Evolutionary conservation across 1,284 basidiomycete species (phyloP).

Genomic region (Thelephora terrestris): DNA sequence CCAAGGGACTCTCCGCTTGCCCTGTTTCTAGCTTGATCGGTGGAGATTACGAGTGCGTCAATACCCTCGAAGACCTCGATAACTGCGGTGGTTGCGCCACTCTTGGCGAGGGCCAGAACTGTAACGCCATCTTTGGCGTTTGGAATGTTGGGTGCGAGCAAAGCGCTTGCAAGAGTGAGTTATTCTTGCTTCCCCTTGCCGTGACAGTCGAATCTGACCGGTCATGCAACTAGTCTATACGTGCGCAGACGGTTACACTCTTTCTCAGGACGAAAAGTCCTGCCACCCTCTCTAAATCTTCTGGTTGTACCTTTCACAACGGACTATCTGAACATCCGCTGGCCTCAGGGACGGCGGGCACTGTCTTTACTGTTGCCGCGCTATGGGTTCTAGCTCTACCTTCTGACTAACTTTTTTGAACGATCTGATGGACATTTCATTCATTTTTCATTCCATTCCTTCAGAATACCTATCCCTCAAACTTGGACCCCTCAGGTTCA

Average conservation of each 20-base stretch:
- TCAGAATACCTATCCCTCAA: background rate
- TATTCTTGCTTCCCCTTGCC: constrained; percentile 6
- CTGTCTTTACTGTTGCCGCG: no score
- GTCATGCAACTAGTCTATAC: constrained; percentile 37
- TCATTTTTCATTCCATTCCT: constrained; percentile 2
- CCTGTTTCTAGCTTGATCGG: constrained; percentile 35
- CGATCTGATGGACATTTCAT: background rate
- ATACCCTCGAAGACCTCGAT: constrained; percentile 42
- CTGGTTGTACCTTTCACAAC: no score
- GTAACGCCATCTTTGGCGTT: constrained; percentile 52
- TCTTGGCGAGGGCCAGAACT: constrained; percentile 57
- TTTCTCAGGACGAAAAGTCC: constrained; percentile 36
- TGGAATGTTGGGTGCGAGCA: constrained; percentile 60
- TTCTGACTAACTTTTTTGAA: background rate
- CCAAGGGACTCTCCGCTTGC: constrained; percentile 48
- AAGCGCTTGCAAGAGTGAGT: constrained; percentile 47
- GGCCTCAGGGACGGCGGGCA: no score
- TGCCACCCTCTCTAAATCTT: constrained; percentile 38
- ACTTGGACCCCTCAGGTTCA: background rate
- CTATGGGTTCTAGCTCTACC: background rate
- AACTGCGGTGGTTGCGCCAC: constrained; percentile 70
- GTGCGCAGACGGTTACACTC: constrained; percentile 46
- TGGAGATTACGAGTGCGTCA: constrained; percentile 55
- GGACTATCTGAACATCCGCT: no score
- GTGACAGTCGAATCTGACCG: background rate